Evolutionary conservation across 306 rosid species (phyloP).

Genomic region (Inga leiocalycina): DNA sequence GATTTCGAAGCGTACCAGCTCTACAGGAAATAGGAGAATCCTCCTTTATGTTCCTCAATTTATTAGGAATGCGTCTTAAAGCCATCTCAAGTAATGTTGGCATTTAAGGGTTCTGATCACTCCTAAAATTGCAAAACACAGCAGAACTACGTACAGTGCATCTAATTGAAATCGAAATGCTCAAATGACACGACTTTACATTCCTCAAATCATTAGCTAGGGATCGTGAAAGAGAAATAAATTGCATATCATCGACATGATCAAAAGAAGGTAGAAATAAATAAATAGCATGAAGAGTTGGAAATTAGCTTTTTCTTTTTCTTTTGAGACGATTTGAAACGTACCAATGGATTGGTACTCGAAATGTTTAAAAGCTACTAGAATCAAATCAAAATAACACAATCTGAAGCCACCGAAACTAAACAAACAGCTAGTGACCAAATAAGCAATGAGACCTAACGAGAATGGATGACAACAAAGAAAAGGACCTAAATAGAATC

Average conservation of each 20-base stretch:
- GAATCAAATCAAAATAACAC: background rate
- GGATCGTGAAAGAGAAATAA: too few relatives aligned
- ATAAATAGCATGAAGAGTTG: too few relatives aligned
- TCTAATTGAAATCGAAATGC: too few relatives aligned
- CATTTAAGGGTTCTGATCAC: background rate
- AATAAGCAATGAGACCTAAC: background rate
- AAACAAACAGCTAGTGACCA: background rate
- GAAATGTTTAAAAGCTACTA: background rate
- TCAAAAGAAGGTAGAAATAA: too few relatives aligned
- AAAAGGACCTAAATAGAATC: background rate
- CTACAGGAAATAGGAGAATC: slow-evolving; percentile 66
- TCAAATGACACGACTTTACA: too few relatives aligned
- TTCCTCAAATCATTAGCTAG: background rate
- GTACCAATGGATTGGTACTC: too few relatives aligned
- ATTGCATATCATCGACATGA: too few relatives aligned
- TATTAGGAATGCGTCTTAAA: slow-evolving; percentile 56
- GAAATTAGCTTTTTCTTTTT: too few relatives aligned
- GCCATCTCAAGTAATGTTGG: slow-evolving; percentile 34
- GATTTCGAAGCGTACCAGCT: slow-evolving; percentile 46
- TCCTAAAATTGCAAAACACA: background rate
- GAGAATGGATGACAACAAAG: background rate
- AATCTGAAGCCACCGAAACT: background rate
- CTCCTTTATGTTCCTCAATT: slow-evolving; percentile 61
- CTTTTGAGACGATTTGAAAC: too few relatives aligned
- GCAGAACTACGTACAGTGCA: background rate